Percentiles rank a stretch among this genome's conserved stretches.
Conservation (phyloP, 176 grass and related monocot species). For the Ananas comosus region DNA sequence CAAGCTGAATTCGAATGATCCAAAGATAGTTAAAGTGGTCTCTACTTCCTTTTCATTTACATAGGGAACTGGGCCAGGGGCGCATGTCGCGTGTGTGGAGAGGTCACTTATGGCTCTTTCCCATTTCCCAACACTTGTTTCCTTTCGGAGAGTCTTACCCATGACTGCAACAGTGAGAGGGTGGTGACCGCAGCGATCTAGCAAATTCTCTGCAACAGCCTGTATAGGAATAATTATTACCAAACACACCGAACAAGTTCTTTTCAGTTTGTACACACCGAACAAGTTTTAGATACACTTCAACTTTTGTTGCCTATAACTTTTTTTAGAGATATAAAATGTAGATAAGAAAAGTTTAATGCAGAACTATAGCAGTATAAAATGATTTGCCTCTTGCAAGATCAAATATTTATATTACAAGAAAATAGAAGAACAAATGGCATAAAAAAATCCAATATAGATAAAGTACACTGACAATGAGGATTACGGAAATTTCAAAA, state of each 20-base stretch:
- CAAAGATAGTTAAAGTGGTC: conserved; percentile 66
- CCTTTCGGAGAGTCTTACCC: conserved; percentile 76
- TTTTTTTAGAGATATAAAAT: neutral
- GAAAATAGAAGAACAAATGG: too few species aligned
- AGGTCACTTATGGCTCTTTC: conserved; percentile 70
- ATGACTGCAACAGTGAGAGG: conserved; percentile 83
- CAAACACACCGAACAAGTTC: neutral
- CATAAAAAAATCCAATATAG: too few species aligned
- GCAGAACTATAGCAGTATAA: too few species aligned
- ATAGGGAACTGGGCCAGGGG: conserved; percentile 64
- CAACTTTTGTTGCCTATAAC: too few species aligned
- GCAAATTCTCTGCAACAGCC: conserved; percentile 38
- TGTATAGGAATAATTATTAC: conserved; percentile 7
- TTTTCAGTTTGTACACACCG: too few species aligned
- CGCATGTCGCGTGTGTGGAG: conserved; percentile 59
- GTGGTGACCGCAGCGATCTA: conserved; percentile 62
- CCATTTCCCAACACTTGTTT: conserved; percentile 65
- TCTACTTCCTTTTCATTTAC: conserved; percentile 83
- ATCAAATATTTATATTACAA: too few species aligned
- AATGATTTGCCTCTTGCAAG: too few species aligned
- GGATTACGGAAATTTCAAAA: too few species aligned
- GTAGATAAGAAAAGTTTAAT: too few species aligned
- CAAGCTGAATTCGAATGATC: conserved; percentile 84
- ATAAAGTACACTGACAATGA: too few species aligned
- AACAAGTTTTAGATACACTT: too few species aligned